Evolutionary conservation across 108 stramenopile genomes (phyloP).

Genomic region (Pseudonitzschia multiseries): DNA sequence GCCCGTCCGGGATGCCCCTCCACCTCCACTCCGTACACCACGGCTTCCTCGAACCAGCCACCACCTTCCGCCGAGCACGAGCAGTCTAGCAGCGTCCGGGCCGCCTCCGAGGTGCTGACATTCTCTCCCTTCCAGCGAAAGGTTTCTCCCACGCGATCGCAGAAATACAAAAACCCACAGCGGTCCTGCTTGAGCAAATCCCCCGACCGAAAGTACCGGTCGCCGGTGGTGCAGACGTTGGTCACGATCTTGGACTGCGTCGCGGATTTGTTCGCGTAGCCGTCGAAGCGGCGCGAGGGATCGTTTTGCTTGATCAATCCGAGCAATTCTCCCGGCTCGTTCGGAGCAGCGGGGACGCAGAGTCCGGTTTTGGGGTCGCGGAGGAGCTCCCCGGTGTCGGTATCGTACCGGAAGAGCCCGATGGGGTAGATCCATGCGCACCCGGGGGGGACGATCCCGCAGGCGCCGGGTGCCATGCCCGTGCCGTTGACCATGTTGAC

Average conservation of each 20-base stretch:
- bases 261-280: constrained; percentile 15
- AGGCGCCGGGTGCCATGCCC: constrained; percentile 18
- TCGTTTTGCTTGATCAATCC: constrained; percentile 19
- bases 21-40: constrained; percentile 24
- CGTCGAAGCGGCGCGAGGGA: constrained; percentile 15
- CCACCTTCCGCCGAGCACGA: neutral
- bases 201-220: constrained; percentile 24
- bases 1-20: constrained; percentile 21
- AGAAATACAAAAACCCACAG: constrained; percentile 22
- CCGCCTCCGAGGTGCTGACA: constrained; percentile 24
- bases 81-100: constrained; percentile 12
- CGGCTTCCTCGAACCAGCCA: constrained; percentile 7
- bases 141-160: constrained; percentile 26
- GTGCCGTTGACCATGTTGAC: constrained; percentile 27
- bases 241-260: constrained; percentile 14
- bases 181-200: constrained; percentile 19
- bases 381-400: constrained; percentile 17
- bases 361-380: constrained; percentile 15
- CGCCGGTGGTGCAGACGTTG: constrained; percentile 16
- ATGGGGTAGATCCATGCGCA: constrained; percentile 23
- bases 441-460: constrained; percentile 23
- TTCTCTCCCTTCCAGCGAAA: constrained; percentile 29
- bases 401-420: constrained; percentile 15
- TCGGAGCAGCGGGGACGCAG: constrained; percentile 14
- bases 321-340: constrained; percentile 20